These are phyloP conservation scores for Athelia sp. DNA, from an alignment of 1,284 basidiomycete genomes.

Conservation along the genomic window DNA sequence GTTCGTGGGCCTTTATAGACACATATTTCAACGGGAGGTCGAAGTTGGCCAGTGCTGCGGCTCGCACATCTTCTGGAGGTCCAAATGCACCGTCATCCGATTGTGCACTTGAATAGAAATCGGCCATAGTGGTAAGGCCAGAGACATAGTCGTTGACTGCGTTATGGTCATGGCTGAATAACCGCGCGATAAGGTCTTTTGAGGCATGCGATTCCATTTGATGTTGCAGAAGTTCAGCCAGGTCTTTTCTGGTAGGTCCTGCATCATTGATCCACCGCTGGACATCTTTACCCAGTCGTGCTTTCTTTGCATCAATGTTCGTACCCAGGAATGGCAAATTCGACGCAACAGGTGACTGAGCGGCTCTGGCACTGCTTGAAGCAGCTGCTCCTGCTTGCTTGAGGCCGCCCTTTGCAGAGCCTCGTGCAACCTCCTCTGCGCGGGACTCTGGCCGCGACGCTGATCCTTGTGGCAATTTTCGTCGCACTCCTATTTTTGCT, in stretches of 20 bases:
- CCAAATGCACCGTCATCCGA: conserved; percentile 59
- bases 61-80: conserved; percentile 51
- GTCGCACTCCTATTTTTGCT: conserved; percentile 61
- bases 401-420: conserved; percentile 38
- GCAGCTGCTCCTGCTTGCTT: conserved; percentile 43
- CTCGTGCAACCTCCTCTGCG: conserved; percentile 49
- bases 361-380: conserved; percentile 26
- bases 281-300: conserved; percentile 76
- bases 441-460: conserved; percentile 55
- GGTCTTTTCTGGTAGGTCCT: conserved; percentile 79
- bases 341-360: conserved; percentile 27
- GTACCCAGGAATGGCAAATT: conserved; percentile 62
- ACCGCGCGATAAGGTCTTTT: conserved; percentile 68
- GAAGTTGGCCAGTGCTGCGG: conserved; percentile 82
- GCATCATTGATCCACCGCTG: conserved; percentile 81
- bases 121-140: conserved; percentile 69
- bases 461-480: conserved; percentile 65
- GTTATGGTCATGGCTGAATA: conserved; percentile 96
- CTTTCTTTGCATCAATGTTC: conserved; percentile 70
- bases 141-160: conserved; percentile 90
- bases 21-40: conserved; percentile 94
- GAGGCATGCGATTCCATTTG: conserved; percentile 90
- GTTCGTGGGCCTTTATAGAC: conserved; percentile 87
- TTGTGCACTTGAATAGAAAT: conserved; percentile 64
- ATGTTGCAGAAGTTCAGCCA: conserved; percentile 80